Evolutionary conservation across 2,329 filamentous ascomycete genomes (phyloP), one percentile per base, ranked within the genome.

Genomic region (Ophiostoma piceae): DNA sequence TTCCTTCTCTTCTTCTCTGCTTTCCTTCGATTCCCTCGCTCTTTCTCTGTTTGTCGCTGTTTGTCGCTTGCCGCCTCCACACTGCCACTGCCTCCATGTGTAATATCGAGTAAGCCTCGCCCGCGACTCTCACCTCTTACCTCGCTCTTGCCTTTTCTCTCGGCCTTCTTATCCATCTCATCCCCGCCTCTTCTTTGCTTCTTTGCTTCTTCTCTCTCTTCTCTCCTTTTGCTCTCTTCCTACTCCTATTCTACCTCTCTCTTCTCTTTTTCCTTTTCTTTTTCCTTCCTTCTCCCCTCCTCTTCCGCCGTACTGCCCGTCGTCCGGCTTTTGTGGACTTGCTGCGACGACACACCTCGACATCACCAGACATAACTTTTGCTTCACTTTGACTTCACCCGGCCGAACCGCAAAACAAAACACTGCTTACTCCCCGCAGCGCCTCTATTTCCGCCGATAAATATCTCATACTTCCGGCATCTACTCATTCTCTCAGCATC

Each of bases 11-110:
- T 19, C 60, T 37, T 29, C 57, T 64, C 16, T 64, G 14, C 26
- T 29, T 32, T 32, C 64, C 39, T 41, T 66, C 39, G 32, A 26
- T 39, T 47, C 43, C 43, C 32, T 54, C 32, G 26, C 16, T 35
- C 29, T 22, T 37, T 22, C 26, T 43, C 26, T 51, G 29, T 51
- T 54, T 77, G 22, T 76, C 26, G 26, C 29, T 19, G 14, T 1
- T 22, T 51, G 22, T 57, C 51, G 51, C 51, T 57, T 26, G n/a
- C 51, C n/a, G n/a, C n/a, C 51, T 57, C 22, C 57, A 32, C 14
- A 62, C 29, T 62, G 29, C 43, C 14, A 62, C 29, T 62, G 29
- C 43, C 14, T 47, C 43, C 43, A 47, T 47, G 41, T 54, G 51
- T 16, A 51, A 22, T 51, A 32, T 62, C n/a, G 26, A 62, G 57